Conservation (phyloP, 1,284 basidiomycete genomes). For the Ceratorhiza oryzae-sativae region DNA sequence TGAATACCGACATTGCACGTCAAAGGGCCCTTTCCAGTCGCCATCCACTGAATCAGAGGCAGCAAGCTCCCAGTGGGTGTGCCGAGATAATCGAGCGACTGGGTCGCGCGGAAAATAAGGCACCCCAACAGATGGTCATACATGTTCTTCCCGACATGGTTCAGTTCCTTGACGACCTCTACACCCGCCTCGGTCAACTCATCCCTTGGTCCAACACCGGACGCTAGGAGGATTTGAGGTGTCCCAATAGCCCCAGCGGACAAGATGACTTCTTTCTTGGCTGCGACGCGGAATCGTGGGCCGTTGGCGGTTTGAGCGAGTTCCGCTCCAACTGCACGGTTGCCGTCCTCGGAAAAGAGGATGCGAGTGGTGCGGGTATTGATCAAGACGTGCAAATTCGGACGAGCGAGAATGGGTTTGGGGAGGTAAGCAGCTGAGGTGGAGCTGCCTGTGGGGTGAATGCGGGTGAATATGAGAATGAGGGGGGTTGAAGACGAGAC, state of each 20-base stretch:
- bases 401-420: slow-evolving; percentile 49
- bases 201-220: slow-evolving; percentile 41
- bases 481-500: slow-evolving; percentile 14
- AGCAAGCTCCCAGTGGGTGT: slow-evolving; percentile 46
- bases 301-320: slow-evolving; percentile 44
- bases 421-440: slow-evolving; percentile 54
- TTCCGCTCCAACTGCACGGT: slow-evolving; percentile 50
- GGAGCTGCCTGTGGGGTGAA: slow-evolving; percentile 46
- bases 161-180: slow-evolving; percentile 34
- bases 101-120: slow-evolving; percentile 35
- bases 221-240: slow-evolving; percentile 42
- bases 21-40: slow-evolving; percentile 50
- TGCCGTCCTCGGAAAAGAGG: slow-evolving; percentile 42
- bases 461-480: neutral
- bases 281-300: slow-evolving; percentile 48
- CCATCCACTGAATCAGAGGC: slow-evolving; percentile 50
- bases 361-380: slow-evolving; percentile 47
- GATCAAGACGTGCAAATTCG: slow-evolving; percentile 55
- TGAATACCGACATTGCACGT: slow-evolving; percentile 43
- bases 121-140: slow-evolving; percentile 40
- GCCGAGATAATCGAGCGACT: slow-evolving; percentile 50
- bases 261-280: slow-evolving; percentile 51
- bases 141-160: slow-evolving; percentile 43
- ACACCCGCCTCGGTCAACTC: slow-evolving; percentile 39
- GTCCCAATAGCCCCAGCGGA: slow-evolving; percentile 44